Evolutionary conservation across 192 early-diverging fungal species (phyloP).

Genomic region (Lobosporangium transversale): DNA sequence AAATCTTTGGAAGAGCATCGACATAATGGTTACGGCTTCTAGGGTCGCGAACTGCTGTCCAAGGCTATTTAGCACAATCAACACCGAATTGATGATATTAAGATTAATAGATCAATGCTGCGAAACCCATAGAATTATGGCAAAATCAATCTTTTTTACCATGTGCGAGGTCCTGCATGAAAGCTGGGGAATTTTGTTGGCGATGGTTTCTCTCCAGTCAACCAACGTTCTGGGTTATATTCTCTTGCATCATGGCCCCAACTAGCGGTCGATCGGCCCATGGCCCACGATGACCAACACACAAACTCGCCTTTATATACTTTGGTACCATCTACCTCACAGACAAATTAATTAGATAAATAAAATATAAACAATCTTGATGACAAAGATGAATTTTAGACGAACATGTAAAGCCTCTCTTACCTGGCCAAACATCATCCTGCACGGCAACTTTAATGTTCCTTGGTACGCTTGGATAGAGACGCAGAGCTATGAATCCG

Average conservation of each 20-base stretch:
- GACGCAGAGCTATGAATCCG: slow-evolving; percentile 50
- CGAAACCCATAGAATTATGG: no score
- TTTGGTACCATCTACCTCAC: slow-evolving; percentile 57
- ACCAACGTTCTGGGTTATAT: slow-evolving; percentile 58
- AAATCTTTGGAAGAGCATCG: slow-evolving; percentile 43
- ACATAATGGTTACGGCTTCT: slow-evolving; percentile 43
- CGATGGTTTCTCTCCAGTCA: slow-evolving; percentile 38
- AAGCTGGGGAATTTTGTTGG: slow-evolving; percentile 63
- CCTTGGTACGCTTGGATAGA: slow-evolving; percentile 58
- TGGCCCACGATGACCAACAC: slow-evolving; percentile 52
- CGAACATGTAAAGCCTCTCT: not conserved
- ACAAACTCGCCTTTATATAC: slow-evolving; percentile 59
- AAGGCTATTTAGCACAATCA: no score
- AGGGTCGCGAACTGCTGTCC: slow-evolving; percentile 58
- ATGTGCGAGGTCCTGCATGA: slow-evolving; percentile 63
- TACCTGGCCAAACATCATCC: slow-evolving; percentile 61
- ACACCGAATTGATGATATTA: no score
- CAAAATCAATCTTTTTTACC: slow-evolving; percentile 7
- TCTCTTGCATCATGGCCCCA: slow-evolving; percentile 60
- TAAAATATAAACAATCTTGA: no score
- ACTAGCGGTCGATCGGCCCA: slow-evolving; percentile 50
- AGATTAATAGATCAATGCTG: no score
- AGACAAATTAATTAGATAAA: no score
- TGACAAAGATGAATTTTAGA: no score
- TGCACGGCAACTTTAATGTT: slow-evolving; percentile 59